phyloP scores from a whole-genome alignment of 2,329 filamentous ascomycete genomes.

The Ophiocordyceps camponoti-leonardi region DNA sequence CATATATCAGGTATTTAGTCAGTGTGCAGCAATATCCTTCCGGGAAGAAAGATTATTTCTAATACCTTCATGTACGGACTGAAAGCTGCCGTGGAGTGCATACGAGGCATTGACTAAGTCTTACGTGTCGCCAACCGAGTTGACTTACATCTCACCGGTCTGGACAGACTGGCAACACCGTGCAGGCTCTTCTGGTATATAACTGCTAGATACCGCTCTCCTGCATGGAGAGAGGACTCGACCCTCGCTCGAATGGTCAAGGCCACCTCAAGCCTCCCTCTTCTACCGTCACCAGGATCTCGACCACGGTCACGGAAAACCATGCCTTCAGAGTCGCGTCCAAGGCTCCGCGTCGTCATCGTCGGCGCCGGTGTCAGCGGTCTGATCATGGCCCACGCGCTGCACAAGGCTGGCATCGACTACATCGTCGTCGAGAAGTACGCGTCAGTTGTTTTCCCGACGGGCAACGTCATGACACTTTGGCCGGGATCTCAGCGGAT shows the following conservation, averaged over 20 bases:
- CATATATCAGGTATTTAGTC: neutral
- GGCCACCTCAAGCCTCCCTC: neutral
- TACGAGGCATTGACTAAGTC: too few species aligned
- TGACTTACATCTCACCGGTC: too few species aligned
- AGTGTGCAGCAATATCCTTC: neutral
- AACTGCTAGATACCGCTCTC: too few species aligned
- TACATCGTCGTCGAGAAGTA: slow-evolving; percentile 11
- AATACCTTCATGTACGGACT: too few species aligned
- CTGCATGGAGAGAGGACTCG: too few species aligned
- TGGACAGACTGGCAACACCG: too few species aligned
- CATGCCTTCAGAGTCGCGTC: neutral
- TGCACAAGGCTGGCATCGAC: slow-evolving; percentile 12
- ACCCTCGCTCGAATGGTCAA: too few species aligned
- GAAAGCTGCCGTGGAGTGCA: too few species aligned
- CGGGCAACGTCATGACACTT: slow-evolving; percentile 8
- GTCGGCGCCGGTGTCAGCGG: slow-evolving; percentile 7
- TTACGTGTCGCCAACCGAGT: neutral
- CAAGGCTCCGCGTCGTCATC: neutral
- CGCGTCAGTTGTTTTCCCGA: slow-evolving; percentile 3
- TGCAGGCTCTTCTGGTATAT: too few species aligned
- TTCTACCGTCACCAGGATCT: too few species aligned
- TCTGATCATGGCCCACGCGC: slow-evolving; percentile 10
- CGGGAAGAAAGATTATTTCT: neutral
- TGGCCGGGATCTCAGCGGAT: slow-evolving; percentile 10
- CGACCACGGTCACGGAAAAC: neutral